Percentiles rank a stretch among this genome's conserved stretches.
Conservation (phyloP, 208 protist species). For the Histomonas meleagridis region DNA sequence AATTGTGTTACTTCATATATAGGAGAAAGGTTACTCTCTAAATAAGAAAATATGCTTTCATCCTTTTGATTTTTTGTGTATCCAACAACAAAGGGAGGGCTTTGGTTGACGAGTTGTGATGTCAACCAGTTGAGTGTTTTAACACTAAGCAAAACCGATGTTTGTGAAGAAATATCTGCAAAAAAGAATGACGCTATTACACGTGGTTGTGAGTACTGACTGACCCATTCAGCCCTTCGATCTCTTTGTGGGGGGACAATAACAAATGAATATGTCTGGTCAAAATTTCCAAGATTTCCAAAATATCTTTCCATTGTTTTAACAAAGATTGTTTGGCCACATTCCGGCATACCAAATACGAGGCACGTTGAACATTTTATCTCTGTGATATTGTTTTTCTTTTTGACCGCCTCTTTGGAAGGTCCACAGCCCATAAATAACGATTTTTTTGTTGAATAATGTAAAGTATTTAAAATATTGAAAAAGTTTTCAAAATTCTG, state of each 20-base stretch:
- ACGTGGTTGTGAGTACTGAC: not conserved
- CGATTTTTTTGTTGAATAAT: too few relatives aligned
- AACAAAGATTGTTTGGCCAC: not conserved
- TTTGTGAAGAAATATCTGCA: not conserved
- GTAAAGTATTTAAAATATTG: too few relatives aligned
- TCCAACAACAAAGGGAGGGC: not conserved
- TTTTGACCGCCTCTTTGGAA: not conserved
- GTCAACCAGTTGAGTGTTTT: not conserved
- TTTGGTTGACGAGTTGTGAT: not conserved
- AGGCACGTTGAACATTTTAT: not conserved
- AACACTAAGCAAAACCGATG: not conserved
- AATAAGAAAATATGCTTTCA: not conserved
- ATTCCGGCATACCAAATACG: slow-evolving; percentile 7
- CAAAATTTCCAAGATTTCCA: not conserved
- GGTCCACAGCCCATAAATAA: not conserved
- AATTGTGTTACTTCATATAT: not conserved
- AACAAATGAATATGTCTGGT: not conserved
- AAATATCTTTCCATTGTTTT: not conserved
- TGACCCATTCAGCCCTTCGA: not conserved
- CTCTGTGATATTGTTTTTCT: too few relatives aligned
- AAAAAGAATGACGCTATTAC: slow-evolving; percentile 28
- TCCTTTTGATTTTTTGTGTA: not conserved
- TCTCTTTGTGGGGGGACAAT: not conserved
- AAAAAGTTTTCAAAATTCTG: too few relatives aligned
- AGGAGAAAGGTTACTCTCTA: not conserved